phyloP scores from a whole-genome alignment of 2,329 filamentous ascomycete species.

The Ceratocystis variospora region DNA sequence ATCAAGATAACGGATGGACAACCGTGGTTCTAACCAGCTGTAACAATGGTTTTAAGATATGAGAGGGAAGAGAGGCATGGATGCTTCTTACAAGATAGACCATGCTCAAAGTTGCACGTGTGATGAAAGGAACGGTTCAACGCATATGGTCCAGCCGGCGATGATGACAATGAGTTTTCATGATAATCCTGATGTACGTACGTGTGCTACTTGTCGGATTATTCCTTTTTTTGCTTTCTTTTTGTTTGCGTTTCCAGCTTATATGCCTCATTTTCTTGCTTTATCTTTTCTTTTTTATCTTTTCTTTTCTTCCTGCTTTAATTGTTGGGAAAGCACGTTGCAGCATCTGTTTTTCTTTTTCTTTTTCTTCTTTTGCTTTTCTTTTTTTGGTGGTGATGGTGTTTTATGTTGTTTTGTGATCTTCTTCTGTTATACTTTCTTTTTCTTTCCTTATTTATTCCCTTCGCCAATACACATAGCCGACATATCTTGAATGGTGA shows the following conservation, averaged over 20 bases:
- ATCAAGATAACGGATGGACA: too few species aligned
- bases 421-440: background rate
- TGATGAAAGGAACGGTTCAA: conserved; percentile 57
- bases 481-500: conserved; percentile 6
- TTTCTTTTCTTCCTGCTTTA: background rate
- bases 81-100: conserved; percentile 28
- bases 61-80: too few species aligned
- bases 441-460: conserved; percentile 13
- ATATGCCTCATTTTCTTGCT: conserved; percentile 3
- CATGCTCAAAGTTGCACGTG: conserved; percentile 73
- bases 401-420: background rate
- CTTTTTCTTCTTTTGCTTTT: too few species aligned
- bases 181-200: conserved; percentile 23
- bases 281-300: background rate
- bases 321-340: background rate
- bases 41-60: too few species aligned
- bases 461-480: background rate
- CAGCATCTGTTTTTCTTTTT: background rate
- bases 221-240: background rate
- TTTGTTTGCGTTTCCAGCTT: background rate
- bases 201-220: conserved; percentile 3
- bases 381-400: background rate
- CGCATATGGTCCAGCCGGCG: conserved; percentile 28
- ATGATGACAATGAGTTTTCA: conserved; percentile 34
- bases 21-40: too few species aligned